Base-by-base conservation (phyloP, 768 basidiomycete species). In the Coprinopsis marcescibilis region DNA sequence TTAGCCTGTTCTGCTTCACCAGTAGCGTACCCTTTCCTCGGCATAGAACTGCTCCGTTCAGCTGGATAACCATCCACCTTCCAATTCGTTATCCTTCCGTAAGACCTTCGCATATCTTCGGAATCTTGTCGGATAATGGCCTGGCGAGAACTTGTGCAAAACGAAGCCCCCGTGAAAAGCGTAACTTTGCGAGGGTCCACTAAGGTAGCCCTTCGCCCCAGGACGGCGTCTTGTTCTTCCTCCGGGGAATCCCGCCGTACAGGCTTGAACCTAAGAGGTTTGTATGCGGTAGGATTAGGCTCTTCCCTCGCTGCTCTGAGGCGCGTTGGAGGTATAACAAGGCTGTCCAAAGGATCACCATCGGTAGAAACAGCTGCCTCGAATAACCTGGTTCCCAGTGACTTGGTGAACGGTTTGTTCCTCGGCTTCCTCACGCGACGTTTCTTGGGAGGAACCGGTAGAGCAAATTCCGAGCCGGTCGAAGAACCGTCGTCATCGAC, bases 281-380 rank as follows among this genome's bases (percentile, higher is more conserved):
- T 43, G 32, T 24, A 14, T 25, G 24, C n/a, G 6, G 30, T 36
- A 21, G 25, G 26, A n/a, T 17, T 11, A 13, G 20, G 11, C 11
- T 42, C 40, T 20, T 24, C 38, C 15, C 6, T 30, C 12, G 21
- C 36, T 20, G 4, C 10, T 8, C 7, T 13, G 11, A 10, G 3
- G 23, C 8, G 6, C 39, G 17, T 19, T 7, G 46, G 30, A 6
- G 34, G 43, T 1, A 49, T 27, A 11, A 49, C 48, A 2, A 49
- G 43, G 17, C 34, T 44, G 23, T 49, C 48, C 25, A 44, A 23
- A 13, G 48, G 42, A 5, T 32, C n/a, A 17, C 48, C 48, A 32
- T 39, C 17, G 3, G 48, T 49, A 4, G 48, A 26, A 2, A 44
- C 48, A n/a, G 42, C 34, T 11, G 48, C 48, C 14, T 49, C 48